These are phyloP conservation scores for Spergularia bocconei DNA, from an alignment of 148 eudicot genomes.

Conservation along the genomic window DNA sequence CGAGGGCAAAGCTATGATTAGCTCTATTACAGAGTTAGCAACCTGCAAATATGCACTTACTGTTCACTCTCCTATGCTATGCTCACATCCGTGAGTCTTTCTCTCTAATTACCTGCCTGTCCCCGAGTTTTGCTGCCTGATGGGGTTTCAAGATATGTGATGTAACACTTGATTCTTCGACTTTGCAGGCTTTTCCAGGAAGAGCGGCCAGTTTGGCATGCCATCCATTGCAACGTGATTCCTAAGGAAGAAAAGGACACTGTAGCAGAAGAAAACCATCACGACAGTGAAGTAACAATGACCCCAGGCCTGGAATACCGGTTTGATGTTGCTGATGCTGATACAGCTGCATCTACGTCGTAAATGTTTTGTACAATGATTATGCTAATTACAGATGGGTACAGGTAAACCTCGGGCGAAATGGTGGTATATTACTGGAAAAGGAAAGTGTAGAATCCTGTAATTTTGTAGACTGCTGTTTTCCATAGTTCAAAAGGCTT, in stretches of 20 bases:
- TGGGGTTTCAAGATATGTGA: background rate
- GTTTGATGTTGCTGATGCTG: conserved; percentile 28
- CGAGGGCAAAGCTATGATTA: conserved; percentile 83
- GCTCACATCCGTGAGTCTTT: conserved; percentile 83
- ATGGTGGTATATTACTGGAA: background rate
- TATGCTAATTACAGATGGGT: background rate
- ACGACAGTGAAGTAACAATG: conserved; percentile 46
- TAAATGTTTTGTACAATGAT: conserved; percentile 20
- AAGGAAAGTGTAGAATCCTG: background rate
- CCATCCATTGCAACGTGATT: conserved; percentile 68
- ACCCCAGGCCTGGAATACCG: conserved; percentile 43
- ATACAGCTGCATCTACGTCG: conserved; percentile 43
- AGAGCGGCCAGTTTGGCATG: conserved; percentile 86
- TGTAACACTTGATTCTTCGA: background rate
- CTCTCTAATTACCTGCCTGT: background rate
- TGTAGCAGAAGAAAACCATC: conserved; percentile 32
- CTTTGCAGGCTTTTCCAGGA: conserved; percentile 83
- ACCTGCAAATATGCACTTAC: conserved; percentile 97
- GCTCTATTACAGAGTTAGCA: conserved; percentile 82
- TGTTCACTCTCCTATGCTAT: conserved; percentile 73
- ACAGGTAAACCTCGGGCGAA: background rate
- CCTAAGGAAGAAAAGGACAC: conserved; percentile 50
- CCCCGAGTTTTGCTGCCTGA: background rate
- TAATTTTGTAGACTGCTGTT: conserved; percentile 20
- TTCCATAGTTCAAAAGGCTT: background rate